A percentile compares a stretch with the other conserved stretches of the same genome.
phyloP scores from a whole-genome alignment of 1,284 basidiomycete genomes.

The Ceratobasidium papillatum region DNA sequence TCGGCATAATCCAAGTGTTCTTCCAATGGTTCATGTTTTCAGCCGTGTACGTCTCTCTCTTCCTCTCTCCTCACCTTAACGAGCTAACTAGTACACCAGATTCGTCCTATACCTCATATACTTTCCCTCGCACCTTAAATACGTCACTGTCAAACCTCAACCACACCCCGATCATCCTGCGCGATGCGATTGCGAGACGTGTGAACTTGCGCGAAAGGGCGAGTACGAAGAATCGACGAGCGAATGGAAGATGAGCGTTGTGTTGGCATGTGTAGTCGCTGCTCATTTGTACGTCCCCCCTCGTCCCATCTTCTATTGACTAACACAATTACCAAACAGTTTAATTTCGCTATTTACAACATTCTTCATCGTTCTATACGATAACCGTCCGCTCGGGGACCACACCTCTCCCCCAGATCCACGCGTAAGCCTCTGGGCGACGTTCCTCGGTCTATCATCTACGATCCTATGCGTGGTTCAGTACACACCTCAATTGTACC shows the following conservation, averaged over 20 bases:
- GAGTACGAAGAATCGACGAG: conserved; percentile 62
- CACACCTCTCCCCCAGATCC: conserved; percentile 48
- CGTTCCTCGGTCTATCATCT: conserved; percentile 86
- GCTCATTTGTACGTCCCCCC: conserved; percentile 73
- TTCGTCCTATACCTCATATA: conserved; percentile 91
- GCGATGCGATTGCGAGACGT: conserved; percentile 53
- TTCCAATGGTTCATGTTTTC: conserved; percentile 90
- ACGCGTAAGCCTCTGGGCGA: conserved; percentile 74
- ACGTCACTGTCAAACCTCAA: conserved; percentile 54
- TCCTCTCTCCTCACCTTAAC: conserved; percentile 37
- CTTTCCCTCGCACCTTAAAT: conserved; percentile 86
- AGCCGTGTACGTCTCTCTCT: conserved; percentile 65
- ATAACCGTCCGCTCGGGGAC: conserved; percentile 46
- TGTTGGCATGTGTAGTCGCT: conserved; percentile 75
- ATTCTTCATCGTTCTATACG: conserved; percentile 62
- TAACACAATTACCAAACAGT: conserved; percentile 54
- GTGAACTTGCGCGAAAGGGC: conserved; percentile 56
- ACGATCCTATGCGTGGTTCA: conserved; percentile 82
- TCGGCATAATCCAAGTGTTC: conserved; percentile 85
- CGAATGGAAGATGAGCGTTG: conserved; percentile 80
- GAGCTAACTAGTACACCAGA: conserved; percentile 55
- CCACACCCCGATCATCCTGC: conserved; percentile 42
- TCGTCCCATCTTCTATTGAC: conserved; percentile 44
- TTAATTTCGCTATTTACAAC: conserved; percentile 63
- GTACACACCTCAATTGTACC: conserved; percentile 86